These are phyloP conservation scores for Solanum rostratum DNA, from an alignment of 257 asterid genomes.

Conservation along the genomic window DNA sequence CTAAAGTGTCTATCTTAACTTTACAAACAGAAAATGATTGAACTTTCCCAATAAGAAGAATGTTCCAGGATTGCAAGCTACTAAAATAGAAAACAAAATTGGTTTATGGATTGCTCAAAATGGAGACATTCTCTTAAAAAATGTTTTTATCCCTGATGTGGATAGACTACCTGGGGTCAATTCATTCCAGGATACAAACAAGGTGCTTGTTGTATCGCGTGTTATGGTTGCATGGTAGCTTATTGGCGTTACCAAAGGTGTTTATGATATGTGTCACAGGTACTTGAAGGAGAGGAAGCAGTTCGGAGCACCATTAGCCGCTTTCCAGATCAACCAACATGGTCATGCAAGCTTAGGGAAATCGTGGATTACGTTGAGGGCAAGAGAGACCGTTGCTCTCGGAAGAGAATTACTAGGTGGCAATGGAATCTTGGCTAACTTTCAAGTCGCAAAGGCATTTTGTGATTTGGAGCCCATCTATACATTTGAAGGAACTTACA, in stretches of 20 bases:
- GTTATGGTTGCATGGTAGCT: constrained; percentile 99
- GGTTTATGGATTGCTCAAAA: constrained; percentile 92
- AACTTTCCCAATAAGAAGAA: too few relatives aligned
- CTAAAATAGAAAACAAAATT: constrained; percentile 83
- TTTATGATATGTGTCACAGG: constrained; percentile 96
- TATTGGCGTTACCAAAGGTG: constrained; percentile 95
- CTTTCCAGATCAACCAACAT: constrained; percentile 94
- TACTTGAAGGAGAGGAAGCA: constrained; percentile 94
- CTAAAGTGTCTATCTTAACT: too few relatives aligned
- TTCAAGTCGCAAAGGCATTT: constrained; percentile 88
- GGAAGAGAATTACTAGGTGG: constrained; percentile 97
- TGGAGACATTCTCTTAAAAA: constrained; percentile 76
- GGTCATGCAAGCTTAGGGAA: too few relatives aligned
- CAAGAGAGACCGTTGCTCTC: constrained; percentile 77
- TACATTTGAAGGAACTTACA: too few relatives aligned
- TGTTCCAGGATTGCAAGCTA: too few relatives aligned
- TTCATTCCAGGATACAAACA: constrained; percentile 86
- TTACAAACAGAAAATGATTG: too few relatives aligned
- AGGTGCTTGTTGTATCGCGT: constrained; percentile 97
- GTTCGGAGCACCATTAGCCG: constrained; percentile 91
- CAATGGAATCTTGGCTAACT: constrained; percentile 69
- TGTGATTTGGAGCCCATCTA: too few relatives aligned
- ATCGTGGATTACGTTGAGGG: constrained; percentile 64
- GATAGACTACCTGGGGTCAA: constrained; percentile 85
- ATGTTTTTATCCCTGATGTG: constrained; percentile 84